Evolutionary conservation across 2,329 filamentous ascomycete genomes (phyloP).

Genomic region (Colletotrichum sp.): DNA sequence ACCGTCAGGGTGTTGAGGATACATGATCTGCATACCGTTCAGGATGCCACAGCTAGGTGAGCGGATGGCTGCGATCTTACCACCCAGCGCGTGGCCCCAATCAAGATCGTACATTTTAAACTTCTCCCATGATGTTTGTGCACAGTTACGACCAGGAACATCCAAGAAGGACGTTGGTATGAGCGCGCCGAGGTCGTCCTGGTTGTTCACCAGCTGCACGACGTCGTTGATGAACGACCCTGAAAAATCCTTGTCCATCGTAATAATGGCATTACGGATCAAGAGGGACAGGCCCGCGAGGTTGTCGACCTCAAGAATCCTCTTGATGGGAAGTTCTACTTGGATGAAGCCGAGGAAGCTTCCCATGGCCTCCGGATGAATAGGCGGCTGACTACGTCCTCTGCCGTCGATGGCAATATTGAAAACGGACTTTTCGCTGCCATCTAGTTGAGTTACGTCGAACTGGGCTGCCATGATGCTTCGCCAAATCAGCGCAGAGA

Average conservation of each 20-base stretch:
- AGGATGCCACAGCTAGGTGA: neutral
- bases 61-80: neutral
- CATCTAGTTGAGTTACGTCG: neutral
- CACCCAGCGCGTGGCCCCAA: neutral
- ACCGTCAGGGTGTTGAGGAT: neutral
- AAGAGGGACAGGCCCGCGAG: neutral
- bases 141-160: neutral
- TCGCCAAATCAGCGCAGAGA: slow-evolving; percentile 13
- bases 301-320: neutral
- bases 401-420: neutral
- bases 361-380: neutral
- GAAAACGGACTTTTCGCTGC: neutral
- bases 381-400: neutral
- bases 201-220: neutral
- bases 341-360: neutral
- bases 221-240: neutral
- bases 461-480: slow-evolving; percentile 20
- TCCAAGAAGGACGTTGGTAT: neutral
- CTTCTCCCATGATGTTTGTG: neutral
- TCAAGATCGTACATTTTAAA: neutral
- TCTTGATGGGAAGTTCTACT: neutral
- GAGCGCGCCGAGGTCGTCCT: neutral
- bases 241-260: neutral
- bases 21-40: neutral
- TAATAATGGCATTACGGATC: neutral